A percentile compares a stretch with the other conserved stretches of the same genome.
These are phyloP conservation scores for Leucosporidium creatinivorum DNA, from an alignment of 768 basidiomycete species.

Conservation along the genomic window DNA sequence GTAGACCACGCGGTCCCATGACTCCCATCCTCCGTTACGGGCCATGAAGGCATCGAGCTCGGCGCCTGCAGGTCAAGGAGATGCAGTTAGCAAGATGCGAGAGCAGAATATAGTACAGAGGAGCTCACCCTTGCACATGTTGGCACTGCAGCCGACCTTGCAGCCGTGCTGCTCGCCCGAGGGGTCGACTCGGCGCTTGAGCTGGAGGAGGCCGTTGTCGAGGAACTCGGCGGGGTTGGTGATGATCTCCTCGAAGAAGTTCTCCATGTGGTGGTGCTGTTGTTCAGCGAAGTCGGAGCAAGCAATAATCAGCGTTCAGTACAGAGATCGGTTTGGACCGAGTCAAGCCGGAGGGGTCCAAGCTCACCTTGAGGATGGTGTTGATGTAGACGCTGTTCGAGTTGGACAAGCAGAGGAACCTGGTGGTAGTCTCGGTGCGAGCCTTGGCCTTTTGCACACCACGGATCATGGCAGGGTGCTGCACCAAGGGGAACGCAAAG, in stretches of 20 bases:
- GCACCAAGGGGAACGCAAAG: neutral
- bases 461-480: conserved; percentile 97
- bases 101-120: too few species aligned
- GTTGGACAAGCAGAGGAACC: conserved; percentile 87
- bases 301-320: neutral
- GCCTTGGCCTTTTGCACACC: conserved; percentile 72
- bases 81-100: neutral
- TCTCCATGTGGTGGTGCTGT: conserved; percentile 65
- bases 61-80: conserved; percentile 53
- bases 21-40: conserved; percentile 49
- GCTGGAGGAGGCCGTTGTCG: conserved; percentile 58
- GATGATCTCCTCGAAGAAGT: conserved; percentile 72
- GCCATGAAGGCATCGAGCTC: conserved; percentile 78
- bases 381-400: conserved; percentile 86
- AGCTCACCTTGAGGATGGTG: conserved; percentile 69
- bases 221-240: conserved; percentile 90
- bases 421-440: conserved; percentile 53
- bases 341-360: too few species aligned
- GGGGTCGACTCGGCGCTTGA: conserved; percentile 70
- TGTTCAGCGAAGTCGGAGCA: neutral
- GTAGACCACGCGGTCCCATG: conserved; percentile 74
- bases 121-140: conserved; percentile 89
- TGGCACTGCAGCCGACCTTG: conserved; percentile 77
- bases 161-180: conserved; percentile 72
- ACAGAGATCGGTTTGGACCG: neutral